Conservation (phyloP, 768 basidiomycete species). For the Leccinellum albellum region DNA sequence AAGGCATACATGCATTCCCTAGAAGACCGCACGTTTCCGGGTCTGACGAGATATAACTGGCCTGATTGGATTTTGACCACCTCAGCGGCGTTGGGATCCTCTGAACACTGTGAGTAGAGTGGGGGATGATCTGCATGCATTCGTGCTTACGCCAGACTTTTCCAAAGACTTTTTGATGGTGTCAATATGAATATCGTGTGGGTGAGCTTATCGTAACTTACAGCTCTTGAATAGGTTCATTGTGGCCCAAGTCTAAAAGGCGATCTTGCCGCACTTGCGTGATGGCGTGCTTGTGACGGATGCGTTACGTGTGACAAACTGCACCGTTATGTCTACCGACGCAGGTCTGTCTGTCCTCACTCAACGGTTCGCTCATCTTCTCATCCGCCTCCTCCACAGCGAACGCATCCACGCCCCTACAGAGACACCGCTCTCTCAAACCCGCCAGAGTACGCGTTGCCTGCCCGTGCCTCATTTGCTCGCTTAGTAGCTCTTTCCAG, state of each 20-base stretch:
- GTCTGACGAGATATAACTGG: slow-evolving; percentile 85
- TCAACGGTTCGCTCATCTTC: neutral
- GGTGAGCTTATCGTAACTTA: slow-evolving; percentile 38
- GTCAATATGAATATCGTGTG: slow-evolving; percentile 19
- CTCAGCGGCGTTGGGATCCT: slow-evolving; percentile 92
- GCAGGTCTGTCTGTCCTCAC: slow-evolving; percentile 9
- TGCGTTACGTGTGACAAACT: slow-evolving; percentile 28
- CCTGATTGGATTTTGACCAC: slow-evolving; percentile 92
- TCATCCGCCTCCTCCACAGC: slow-evolving; percentile 3
- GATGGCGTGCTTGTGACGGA: slow-evolving; percentile 20
- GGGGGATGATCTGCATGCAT: slow-evolving; percentile 12
- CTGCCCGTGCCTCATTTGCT: neutral
- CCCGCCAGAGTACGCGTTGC: slow-evolving; percentile 13
- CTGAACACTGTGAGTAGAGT: slow-evolving; percentile 41
- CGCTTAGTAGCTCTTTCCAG: slow-evolving; percentile 6
- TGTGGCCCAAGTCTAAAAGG: slow-evolving; percentile 25
- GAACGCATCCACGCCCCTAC: slow-evolving; percentile 11
- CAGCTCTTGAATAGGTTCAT: slow-evolving; percentile 88
- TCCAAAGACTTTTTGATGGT: slow-evolving; percentile 61
- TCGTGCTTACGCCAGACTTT: slow-evolving; percentile 88
- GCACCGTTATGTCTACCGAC: slow-evolving; percentile 8
- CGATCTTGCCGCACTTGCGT: slow-evolving; percentile 4
- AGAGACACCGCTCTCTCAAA: slow-evolving; percentile 12
- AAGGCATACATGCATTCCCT: slow-evolving; percentile 91
- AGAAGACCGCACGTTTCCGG: slow-evolving; percentile 85